phyloP scores from a whole-genome alignment of 768 basidiomycete genomes.

The Phanerochaete sordida region DNA sequence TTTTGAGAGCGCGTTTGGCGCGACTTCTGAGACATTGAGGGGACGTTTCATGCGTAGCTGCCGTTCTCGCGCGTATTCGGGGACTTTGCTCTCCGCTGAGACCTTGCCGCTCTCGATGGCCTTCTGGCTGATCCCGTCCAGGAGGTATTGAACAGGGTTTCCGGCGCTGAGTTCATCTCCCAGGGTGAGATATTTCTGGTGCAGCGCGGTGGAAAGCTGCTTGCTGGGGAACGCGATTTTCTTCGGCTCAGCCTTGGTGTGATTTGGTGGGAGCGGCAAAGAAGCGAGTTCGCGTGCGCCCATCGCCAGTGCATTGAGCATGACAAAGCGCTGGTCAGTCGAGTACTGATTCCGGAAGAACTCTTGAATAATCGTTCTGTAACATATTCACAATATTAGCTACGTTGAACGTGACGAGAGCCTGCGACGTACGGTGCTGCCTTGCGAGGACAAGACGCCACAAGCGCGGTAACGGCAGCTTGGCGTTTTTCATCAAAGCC shows the following conservation, averaged over 20 bases:
- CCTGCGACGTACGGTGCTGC: constrained; percentile 70
- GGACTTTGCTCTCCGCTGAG: constrained; percentile 49
- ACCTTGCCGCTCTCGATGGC: constrained; percentile 63
- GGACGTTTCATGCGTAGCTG: constrained; percentile 61
- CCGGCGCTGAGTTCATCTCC: constrained; percentile 30
- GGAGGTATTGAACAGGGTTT: constrained; percentile 49
- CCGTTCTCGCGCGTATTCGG: constrained; percentile 69
- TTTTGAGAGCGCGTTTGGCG: constrained; percentile 8
- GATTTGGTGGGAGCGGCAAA: constrained; percentile 32
- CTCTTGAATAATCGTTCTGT: constrained; percentile 81
- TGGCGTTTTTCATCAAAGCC: constrained; percentile 76
- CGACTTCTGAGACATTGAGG: constrained; percentile 43
- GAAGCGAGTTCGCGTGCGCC: constrained; percentile 80
- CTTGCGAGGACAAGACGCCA: constrained; percentile 72
- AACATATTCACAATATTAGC: neutral
- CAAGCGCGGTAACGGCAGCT: constrained; percentile 72
- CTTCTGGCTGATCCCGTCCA: constrained; percentile 58
- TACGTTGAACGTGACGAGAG: neutral
- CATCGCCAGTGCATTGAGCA: constrained; percentile 82
- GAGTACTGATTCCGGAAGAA: constrained; percentile 96
- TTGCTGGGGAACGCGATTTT: constrained; percentile 75
- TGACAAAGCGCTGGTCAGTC: constrained; percentile 75
- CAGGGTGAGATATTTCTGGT: constrained; percentile 58
- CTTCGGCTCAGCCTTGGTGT: constrained; percentile 30
- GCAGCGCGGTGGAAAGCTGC: constrained; percentile 66